phyloP scores from a whole-genome alignment of 495 filamentous ascomycete genomes.

The Astrothelium subdiscretum region DNA sequence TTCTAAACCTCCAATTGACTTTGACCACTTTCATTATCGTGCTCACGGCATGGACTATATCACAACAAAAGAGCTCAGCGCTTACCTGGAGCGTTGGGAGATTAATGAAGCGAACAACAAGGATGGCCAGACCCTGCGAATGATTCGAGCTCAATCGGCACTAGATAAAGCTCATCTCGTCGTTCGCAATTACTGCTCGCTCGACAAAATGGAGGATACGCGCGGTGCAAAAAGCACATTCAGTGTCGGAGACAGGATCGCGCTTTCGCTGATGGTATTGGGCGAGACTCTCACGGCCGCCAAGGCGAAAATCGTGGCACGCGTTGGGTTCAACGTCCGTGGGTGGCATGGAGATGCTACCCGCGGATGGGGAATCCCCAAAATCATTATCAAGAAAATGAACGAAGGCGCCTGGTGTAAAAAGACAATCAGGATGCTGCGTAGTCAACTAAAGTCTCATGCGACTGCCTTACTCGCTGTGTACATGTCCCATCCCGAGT shows the following conservation, averaged over 20 bases:
- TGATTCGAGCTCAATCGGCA: not conserved
- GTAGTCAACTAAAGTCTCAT: not conserved
- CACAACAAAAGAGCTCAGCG: not conserved
- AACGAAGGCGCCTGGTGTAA: not conserved
- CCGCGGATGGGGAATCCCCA: not conserved
- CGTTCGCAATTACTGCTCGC: not conserved
- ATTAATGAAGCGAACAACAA: not conserved
- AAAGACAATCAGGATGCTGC: not conserved
- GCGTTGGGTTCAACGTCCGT: not conserved
- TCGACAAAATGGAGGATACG: too few relatives aligned
- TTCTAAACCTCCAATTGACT: too few relatives aligned
- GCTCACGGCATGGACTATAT: too few relatives aligned
- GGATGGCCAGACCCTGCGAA: not conserved
- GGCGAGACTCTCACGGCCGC: not conserved
- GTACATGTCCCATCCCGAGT: not conserved
- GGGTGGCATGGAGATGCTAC: not conserved
- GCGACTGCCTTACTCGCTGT: not conserved
- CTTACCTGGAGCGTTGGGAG: not conserved
- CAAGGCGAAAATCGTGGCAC: not conserved
- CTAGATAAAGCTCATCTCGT: not conserved
- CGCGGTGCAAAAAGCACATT: not conserved
- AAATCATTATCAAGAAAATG: not conserved
- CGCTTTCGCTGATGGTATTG: not conserved
- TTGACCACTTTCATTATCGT: too few relatives aligned
- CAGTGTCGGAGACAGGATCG: not conserved